Evolutionary conservation across 345 rosid genomes (phyloP).

Genomic region (Dovyalis caffra): DNA sequence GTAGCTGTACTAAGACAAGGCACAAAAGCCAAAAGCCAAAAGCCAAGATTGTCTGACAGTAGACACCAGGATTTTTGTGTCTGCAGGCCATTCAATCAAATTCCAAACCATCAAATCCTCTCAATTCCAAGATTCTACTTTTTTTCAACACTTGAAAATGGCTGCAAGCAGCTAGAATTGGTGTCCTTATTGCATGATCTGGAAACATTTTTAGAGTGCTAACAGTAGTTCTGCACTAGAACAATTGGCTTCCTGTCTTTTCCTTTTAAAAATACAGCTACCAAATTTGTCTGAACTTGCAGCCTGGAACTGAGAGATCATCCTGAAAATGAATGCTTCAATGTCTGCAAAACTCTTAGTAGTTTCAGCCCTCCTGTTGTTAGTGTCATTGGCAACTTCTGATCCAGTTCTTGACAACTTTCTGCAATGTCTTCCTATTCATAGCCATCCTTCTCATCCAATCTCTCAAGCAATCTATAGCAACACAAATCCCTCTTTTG

Average conservation of each 20-base stretch:
- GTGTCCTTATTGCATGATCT: neutral
- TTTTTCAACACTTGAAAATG: too few species aligned
- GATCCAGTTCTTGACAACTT: neutral
- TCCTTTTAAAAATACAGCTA: neutral
- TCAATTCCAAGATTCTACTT: too few species aligned
- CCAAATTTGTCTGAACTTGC: neutral
- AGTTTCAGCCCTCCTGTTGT: neutral
- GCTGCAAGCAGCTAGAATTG: too few species aligned
- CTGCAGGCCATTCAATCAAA: too few species aligned
- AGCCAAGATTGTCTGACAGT: too few species aligned
- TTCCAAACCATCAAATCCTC: too few species aligned
- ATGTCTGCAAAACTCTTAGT: neutral
- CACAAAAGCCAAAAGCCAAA: too few species aligned
- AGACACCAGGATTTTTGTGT: too few species aligned
- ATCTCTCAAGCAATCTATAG: neutral
- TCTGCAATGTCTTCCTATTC: neutral
- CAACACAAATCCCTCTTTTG: neutral
- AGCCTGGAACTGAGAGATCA: neutral
- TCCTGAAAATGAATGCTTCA: neutral
- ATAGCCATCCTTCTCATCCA: neutral
- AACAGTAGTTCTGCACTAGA: neutral
- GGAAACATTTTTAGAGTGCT: neutral
- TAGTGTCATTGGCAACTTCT: neutral
- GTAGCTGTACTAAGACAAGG: neutral
- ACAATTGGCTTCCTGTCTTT: neutral